Evolutionary conservation across 208 protist genomes (phyloP).

Genomic region (Endotrypanum monterogeii): DNA sequence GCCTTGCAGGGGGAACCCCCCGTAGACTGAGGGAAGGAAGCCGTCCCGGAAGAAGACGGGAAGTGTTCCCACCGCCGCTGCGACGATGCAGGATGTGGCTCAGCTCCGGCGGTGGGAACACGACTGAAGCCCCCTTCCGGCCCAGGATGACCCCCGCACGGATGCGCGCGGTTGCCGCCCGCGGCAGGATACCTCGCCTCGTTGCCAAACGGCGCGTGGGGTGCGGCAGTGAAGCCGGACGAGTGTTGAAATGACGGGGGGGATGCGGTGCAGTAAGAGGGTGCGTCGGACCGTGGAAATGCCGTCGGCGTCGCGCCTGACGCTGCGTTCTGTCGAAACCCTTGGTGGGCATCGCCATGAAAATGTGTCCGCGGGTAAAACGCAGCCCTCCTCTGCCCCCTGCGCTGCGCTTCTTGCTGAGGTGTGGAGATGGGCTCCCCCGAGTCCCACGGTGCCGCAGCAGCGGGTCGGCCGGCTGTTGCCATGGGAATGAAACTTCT

Average conservation of each 20-base stretch:
- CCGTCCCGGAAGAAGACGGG: not conserved
- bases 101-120: not conserved
- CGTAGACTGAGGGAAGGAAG: not conserved
- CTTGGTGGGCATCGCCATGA: not conserved
- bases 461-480: not conserved
- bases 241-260: no score
- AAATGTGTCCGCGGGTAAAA: not conserved
- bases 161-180: not conserved
- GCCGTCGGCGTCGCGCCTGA: not conserved
- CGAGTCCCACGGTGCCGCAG: not conserved
- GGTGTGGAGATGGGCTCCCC: not conserved
- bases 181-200: not conserved
- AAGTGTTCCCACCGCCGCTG: not conserved
- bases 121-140: not conserved
- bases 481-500: not conserved
- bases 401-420: not conserved
- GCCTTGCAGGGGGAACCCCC: not conserved
- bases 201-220: conserved; percentile 9
- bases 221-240: not conserved
- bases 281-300: not conserved
- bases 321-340: not conserved
- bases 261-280: not conserved
- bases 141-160: not conserved
- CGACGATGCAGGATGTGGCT: not conserved
- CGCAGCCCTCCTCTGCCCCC: not conserved